A percentile compares a stretch with the other conserved stretches of the same genome.
These are phyloP conservation scores for Aureobasidium sp. DNA, from an alignment of 2,329 filamentous ascomycete species.

Conservation along the genomic window DNA sequence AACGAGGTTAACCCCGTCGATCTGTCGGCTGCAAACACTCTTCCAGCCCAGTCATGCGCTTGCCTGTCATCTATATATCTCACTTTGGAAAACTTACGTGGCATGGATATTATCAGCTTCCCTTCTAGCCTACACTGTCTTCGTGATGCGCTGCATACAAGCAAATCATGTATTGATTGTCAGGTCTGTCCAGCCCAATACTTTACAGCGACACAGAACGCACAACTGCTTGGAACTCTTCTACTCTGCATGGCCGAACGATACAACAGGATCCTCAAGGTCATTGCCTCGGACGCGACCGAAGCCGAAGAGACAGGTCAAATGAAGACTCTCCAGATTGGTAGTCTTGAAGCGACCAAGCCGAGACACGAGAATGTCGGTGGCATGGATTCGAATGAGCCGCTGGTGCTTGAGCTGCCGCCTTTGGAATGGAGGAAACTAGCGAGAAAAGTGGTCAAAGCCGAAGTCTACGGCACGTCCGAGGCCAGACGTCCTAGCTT, in stretches of 20 bases:
- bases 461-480: conserved; percentile 32
- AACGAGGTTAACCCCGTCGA: not conserved
- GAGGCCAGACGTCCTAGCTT: conserved; percentile 26
- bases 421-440: conserved; percentile 35
- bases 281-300: conserved; percentile 33
- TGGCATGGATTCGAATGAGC: not conserved
- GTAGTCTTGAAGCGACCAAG: conserved; percentile 26
- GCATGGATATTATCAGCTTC: conserved; percentile 31
- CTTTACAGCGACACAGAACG: conserved; percentile 38
- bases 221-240: conserved; percentile 33
- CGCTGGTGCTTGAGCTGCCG: conserved; percentile 32
- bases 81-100: conserved; percentile 33
- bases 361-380: not conserved
- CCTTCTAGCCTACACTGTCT: conserved; percentile 34
- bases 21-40: not conserved
- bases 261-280: conserved; percentile 32
- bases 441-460: conserved; percentile 37
- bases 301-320: conserved; percentile 23
- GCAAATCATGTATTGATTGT: conserved; percentile 33
- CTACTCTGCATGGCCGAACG: conserved; percentile 34
- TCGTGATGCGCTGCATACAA: conserved; percentile 33
- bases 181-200: conserved; percentile 32
- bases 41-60: conserved; percentile 30
- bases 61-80: conserved; percentile 41
- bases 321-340: conserved; percentile 36